Evolutionary conservation across 495 filamentous ascomycete genomes (phyloP), one percentile per base, ranked within the genome.

Genomic region (Neurospora hispaniola): DNA sequence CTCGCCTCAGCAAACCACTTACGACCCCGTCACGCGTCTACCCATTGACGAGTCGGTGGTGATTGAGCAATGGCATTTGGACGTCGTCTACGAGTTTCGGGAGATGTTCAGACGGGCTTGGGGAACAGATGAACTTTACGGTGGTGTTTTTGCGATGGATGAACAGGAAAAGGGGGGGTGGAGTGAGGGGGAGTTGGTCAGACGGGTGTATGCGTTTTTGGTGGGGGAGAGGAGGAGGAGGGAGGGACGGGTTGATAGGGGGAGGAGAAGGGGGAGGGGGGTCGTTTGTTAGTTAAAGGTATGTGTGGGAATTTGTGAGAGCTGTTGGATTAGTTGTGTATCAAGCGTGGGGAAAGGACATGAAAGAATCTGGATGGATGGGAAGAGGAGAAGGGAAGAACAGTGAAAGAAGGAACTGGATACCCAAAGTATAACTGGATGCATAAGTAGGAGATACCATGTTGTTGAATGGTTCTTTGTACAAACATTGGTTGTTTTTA

Each of bases 51-150:
- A 82, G 78, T 35, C 59, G 2, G 72, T 88, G 72, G 69, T 77
- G 5, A 74, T 88, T 2, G 81, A 86, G 73, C 77, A 77, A 70
- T 88, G 86, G 86, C 86, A 88, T 73, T 75, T 88, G 42, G 86
- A 88, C 46, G 79, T 85, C 54, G 81, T 87, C 23, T 82, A 85
- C 69, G 84, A 83, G 31, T 86, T 86, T 73, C 71, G 76, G 20
- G 76, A 69, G 14, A 78, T 81, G 69, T 81, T 86, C 7, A 80
- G 79, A 18, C 14, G 73, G 42, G 42, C 16, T 5, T 69, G 31
- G 46, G 18, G 75, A 12, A 1, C 5, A n/a, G 68, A 70, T n/a
- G 10, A n/a, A n/a, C 3, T 27, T 9, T 27, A n/a, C 5, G 40
- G 66, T 0, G 42, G 10, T 2, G 20, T 38, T 4, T 39, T 16